A percentile compares a stretch with the other conserved stretches of the same genome.
Conservation (phyloP, 139 green algal genomes). For the Tetratostichococcus sp. region DNA sequence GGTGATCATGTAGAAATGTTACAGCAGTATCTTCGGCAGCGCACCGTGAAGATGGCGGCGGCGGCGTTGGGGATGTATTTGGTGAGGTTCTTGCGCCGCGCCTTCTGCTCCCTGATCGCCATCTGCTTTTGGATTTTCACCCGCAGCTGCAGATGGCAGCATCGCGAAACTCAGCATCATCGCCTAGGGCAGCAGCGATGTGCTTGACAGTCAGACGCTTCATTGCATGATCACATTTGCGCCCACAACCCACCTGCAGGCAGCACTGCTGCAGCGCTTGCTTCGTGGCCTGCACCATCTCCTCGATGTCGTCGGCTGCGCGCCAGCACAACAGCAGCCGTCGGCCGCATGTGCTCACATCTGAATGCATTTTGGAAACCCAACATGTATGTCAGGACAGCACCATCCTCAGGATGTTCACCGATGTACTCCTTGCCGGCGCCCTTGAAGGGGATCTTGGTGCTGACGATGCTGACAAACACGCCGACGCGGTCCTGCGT, state of each 20-base stretch:
- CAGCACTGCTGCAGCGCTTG: slow-evolving; percentile 78
- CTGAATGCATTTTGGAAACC: not conserved
- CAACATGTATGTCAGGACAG: no score
- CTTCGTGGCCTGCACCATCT: slow-evolving; percentile 86
- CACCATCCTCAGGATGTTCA: not conserved
- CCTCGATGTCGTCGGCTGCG: slow-evolving; percentile 85
- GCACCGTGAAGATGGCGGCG: slow-evolving; percentile 40
- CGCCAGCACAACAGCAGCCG: not conserved
- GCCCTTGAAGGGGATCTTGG: slow-evolving; percentile 98
- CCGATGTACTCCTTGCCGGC: slow-evolving; percentile 97
- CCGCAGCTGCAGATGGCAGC: slow-evolving; percentile 46
- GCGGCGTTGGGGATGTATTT: slow-evolving; percentile 91
- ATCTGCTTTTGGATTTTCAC: slow-evolving; percentile 75
- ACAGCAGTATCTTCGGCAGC: no score
- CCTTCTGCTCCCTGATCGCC: slow-evolving; percentile 74
- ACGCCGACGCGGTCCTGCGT: slow-evolving; percentile 85
- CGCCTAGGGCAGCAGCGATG: no score
- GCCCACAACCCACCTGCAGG: no score
- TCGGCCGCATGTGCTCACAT: no score
- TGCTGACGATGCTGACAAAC: slow-evolving; percentile 97
- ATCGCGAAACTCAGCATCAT: no score
- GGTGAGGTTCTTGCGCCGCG: slow-evolving; percentile 82
- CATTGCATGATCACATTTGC: no score
- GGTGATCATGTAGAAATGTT: no score
- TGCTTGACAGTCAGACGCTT: no score